Percentiles rank a stretch among this genome's conserved stretches.
Evolutionary conservation across 345 rosid genomes (phyloP).

Genomic region (Moricandia moricandioides): DNA sequence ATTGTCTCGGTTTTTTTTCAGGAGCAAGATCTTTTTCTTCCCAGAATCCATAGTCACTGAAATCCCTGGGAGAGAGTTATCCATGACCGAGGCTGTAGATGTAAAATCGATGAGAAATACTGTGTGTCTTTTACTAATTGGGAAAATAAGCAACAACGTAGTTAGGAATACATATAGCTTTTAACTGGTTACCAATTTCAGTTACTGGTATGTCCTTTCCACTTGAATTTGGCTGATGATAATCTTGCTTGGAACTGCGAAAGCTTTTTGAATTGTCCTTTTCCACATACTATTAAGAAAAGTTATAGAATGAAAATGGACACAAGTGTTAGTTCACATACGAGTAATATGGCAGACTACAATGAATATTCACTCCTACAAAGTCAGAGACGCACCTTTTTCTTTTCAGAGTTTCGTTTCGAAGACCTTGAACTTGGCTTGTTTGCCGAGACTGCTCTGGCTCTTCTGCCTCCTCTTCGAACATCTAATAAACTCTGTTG

Average conservation of each 20-base stretch:
- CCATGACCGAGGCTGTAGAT: conserved; percentile 32
- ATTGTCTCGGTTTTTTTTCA: conserved; percentile 47
- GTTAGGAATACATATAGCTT: background rate
- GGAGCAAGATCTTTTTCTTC: conserved; percentile 52
- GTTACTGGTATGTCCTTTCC: conserved; percentile 38
- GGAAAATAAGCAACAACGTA: background rate
- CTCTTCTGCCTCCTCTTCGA: conserved; percentile 51
- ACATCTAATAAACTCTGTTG: conserved; percentile 42
- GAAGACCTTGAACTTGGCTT: conserved; percentile 45
- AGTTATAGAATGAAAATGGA: background rate
- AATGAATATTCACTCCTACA: background rate
- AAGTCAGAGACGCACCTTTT: conserved; percentile 45
- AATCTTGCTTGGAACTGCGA: conserved; percentile 38
- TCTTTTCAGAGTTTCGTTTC: conserved; percentile 53
- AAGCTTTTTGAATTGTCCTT: conserved; percentile 40
- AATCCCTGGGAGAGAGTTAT: conserved; percentile 47
- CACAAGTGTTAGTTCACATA: background rate
- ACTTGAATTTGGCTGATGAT: conserved; percentile 33
- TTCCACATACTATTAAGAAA: conserved; percentile 42
- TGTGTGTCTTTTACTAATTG: background rate
- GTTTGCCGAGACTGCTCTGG: conserved; percentile 38
- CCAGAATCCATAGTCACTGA: conserved; percentile 53
- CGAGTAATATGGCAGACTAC: conserved; percentile 10
- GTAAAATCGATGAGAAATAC: background rate
- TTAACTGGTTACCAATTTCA: conserved; percentile 36